Evolutionary conservation across 768 basidiomycete genomes (phyloP).

Genomic region (Suillus clintonianus): DNA sequence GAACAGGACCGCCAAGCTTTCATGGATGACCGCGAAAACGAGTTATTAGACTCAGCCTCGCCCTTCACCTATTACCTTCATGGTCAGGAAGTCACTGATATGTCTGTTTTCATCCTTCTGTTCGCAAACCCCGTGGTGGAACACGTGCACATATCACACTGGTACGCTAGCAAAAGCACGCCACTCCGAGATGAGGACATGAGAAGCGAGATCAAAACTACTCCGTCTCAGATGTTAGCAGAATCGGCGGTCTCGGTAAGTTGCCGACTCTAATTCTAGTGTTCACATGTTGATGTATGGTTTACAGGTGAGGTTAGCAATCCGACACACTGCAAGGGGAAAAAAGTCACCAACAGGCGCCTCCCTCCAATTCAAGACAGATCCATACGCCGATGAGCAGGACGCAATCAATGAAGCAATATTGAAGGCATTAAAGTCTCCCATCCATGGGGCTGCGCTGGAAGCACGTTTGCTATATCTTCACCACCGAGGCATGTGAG

Average conservation of each 20-base stretch:
- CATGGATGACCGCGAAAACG: not conserved
- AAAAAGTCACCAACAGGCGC: not conserved
- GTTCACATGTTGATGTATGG: not conserved
- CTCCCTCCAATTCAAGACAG: not conserved
- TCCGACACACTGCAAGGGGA: not conserved
- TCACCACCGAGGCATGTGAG: not conserved
- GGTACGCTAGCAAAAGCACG: not conserved
- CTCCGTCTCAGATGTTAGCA: not conserved
- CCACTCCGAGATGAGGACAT: not conserved
- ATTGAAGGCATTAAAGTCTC: not conserved
- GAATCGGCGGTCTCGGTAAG: not conserved
- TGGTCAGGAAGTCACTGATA: no score
- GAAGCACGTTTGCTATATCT: not conserved
- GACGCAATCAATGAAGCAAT: not conserved
- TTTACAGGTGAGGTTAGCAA: not conserved
- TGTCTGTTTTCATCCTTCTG: not conserved
- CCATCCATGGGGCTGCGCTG: not conserved
- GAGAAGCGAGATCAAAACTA: not conserved
- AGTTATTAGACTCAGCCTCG: no score
- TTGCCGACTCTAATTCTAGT: not conserved
- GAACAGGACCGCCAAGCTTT: not conserved
- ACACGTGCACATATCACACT: not conserved
- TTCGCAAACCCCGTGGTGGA: not conserved
- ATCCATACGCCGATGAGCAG: not conserved
- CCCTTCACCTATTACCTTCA: no score